Evolutionary conservation across 2,329 filamentous ascomycete genomes (phyloP), one percentile per base, ranked within the genome.

Genomic region (Aspergillus texensis): DNA sequence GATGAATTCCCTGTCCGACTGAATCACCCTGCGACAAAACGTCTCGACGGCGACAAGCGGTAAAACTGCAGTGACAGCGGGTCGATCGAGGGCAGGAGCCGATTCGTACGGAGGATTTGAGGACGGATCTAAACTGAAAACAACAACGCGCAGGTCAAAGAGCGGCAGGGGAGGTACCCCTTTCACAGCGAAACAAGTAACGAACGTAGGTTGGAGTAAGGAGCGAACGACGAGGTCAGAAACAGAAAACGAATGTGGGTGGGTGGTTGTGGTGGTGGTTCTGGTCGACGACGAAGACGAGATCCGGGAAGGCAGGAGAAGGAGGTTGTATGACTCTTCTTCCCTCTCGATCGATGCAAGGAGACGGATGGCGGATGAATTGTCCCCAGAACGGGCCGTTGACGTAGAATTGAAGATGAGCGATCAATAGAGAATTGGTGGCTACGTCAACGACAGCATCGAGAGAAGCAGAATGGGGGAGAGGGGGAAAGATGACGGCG

Each of bases 381-480:
- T 69, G 63, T 65, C 66, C 64, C 70, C 70, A 69, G 26, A 69
- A 67, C 66, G 64, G 65, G 63, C 66, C 65, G 68, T 72, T 70
- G 71, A 72, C 70, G 68, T 59, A 69, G 65, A 68, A 62, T 58
- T 41, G 32, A 66, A 64, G 63, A 68, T 3, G 43, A 45, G 43
- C 19, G 19, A 24, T 32, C 58, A 41, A 58, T 57, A 62, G 62
- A 65, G 63, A 32, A 65, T 26, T 26, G 16, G 45, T 28, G 67
- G 63, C 66, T 65, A 74, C 69, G 69, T 71, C 72, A 72, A 73
- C 68, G 67, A 73, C 69, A 70, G 66, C 72, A 75, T 67, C 71
- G 65, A 69, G 67, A 58, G 36, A 14, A 26, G 21, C 21, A 48
- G 60, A 63, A 41, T 56, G 36, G 58, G 52, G 60, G 26, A 24